Evolutionary conservation across 768 basidiomycete species (phyloP), one percentile per base, ranked within the genome.

Genomic region (Crassisporium funariophilum): DNA sequence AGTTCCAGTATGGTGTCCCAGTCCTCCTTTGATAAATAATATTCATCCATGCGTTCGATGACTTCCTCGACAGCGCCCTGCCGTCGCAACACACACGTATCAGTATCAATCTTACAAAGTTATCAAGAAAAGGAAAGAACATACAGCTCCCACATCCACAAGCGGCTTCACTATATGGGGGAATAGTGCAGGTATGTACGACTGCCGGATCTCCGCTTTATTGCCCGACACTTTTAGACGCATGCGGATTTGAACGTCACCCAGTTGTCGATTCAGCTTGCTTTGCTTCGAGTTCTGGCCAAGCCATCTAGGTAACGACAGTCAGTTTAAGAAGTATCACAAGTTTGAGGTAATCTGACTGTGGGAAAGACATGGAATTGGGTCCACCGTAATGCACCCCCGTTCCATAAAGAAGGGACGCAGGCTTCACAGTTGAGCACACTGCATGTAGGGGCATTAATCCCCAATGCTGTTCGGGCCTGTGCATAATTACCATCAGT

Each of bases 1-100:
- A 99, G 78, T 62, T 98, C 95, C 43, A 98, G 81, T 42, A 98
- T 75, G 8, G 92, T 86, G 58, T 99, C 97, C 95, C 95, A 98
- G 59, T 98, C 95, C 21, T 98, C 97, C 53, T 88, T 90, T 3
- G 85, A 84, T 23, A 99, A 67, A 66, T 83, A 98, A 63, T 99
- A 99, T 37, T 88, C 86, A 63, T 98, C 97, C 94, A 99, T 95
- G 5, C 72, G 71, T 19, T 81, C 76, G 46, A 99, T 97, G 25
- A 94, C 82, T 7, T 87, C 83, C 1, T 88, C 84, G 4, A 98
- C 79, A 0, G 82, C 87, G 52, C 79, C 81, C 91, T 94, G 62
- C n/a, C 11, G 8, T 54, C 53, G 6, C 54, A 24, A 25, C 12
- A 38, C 51, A 20, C 36, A 36, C 24, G 25, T 44, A 20, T 21